Conservation (phyloP, 306 rosid genomes). For the Malus asiatica region DNA sequence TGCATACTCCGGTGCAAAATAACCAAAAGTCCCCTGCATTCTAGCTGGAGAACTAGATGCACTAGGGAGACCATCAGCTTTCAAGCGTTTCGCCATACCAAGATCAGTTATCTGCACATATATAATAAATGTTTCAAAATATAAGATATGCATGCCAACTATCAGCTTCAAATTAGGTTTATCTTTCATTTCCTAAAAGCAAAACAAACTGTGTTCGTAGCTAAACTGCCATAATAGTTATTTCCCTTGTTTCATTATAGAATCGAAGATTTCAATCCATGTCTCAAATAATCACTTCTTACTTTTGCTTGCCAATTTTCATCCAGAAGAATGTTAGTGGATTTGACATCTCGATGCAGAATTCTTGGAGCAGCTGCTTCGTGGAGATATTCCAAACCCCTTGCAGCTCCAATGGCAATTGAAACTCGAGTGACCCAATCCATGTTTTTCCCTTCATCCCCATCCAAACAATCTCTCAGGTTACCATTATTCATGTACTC, state of each 20-base stretch:
- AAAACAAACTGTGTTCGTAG: conserved; percentile 2
- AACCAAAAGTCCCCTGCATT: conserved; percentile 99
- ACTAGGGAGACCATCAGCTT: conserved; percentile 62
- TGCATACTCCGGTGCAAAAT: conserved; percentile 98
- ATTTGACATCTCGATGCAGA: conserved; percentile 91
- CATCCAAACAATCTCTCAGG: conserved; percentile 84
- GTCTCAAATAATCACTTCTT: conserved; percentile 21
- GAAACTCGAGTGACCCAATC: conserved; percentile 80
- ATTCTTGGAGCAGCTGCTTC: conserved; percentile 98
- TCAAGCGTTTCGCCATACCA: conserved; percentile 81
- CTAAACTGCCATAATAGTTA: background rate
- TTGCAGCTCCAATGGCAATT: conserved; percentile 94
- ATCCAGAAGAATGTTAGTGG: conserved; percentile 93
- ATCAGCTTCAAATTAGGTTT: background rate
- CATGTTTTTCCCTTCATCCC: conserved; percentile 39
- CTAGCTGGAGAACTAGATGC: conserved; percentile 82
- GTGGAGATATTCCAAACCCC: conserved; percentile 95
- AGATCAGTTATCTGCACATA: conserved; percentile 84
- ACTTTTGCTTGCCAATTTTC: conserved; percentile 81
- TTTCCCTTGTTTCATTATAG: background rate
- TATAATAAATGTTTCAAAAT: conserved; percentile 2
- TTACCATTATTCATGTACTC: conserved; percentile 77
- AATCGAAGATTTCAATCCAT: background rate
- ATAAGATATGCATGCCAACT: background rate
- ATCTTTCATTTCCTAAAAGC: background rate